phyloP scores from a whole-genome alignment of 805 yeast genomes.

The Komagataella mondaviorum region DNA sequence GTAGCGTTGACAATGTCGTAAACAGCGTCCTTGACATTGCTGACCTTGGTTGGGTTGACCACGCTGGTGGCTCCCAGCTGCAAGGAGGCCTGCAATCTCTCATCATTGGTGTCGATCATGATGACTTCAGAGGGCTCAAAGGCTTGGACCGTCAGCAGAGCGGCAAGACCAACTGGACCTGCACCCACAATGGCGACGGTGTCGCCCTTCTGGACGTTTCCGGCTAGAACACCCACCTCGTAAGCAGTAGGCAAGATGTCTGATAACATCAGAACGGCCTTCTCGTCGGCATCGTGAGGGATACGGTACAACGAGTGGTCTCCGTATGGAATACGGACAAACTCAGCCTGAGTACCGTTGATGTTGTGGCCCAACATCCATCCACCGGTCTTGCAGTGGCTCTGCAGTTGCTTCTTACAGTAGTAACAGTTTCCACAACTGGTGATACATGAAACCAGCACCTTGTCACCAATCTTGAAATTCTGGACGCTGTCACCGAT shows the following conservation, averaged over 20 bases:
- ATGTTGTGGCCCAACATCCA: conserved; percentile 44
- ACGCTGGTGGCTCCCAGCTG: conserved; percentile 46
- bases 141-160: conserved; percentile 40
- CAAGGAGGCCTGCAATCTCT: conserved; percentile 42
- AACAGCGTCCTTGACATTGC: conserved; percentile 24
- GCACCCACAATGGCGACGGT: conserved; percentile 52
- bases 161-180: conserved; percentile 56
- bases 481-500: conserved; percentile 34
- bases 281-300: conserved; percentile 19
- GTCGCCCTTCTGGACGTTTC: conserved; percentile 38
- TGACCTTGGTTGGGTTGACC: conserved; percentile 34
- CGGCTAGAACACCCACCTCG: conserved; percentile 51
- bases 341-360: conserved; percentile 59
- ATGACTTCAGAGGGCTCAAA: conserved; percentile 43
- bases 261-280: conserved; percentile 44
- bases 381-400: conserved; percentile 45
- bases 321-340: conserved; percentile 38
- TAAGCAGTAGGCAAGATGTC: conserved; percentile 59
- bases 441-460: conserved; percentile 54
- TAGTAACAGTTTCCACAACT: conserved; percentile 48
- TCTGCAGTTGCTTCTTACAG: conserved; percentile 39
- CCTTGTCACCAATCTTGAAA: conserved; percentile 43
- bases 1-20: conserved; percentile 14
- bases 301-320: conserved; percentile 23
- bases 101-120: conserved; percentile 46